phyloP scores from a whole-genome alignment of 2,329 filamentous ascomycete genomes.

The Colletotrichum sp. region DNA sequence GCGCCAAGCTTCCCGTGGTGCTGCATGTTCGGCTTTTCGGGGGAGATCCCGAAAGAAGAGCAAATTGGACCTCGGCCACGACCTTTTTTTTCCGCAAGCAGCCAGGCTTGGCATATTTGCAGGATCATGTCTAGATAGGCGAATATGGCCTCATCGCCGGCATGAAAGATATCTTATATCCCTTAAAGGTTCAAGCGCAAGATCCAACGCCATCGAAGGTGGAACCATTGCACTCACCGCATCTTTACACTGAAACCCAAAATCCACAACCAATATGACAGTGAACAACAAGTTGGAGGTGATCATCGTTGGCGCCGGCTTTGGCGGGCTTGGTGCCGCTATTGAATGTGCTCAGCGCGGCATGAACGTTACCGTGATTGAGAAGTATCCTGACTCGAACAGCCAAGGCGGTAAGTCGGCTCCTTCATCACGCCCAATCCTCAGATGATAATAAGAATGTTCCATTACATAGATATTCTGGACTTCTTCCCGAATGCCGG shows the following conservation, averaged over 20 bases:
- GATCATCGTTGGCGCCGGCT: constrained; percentile 40
- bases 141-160: neutral
- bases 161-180: neutral
- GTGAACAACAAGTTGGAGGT: constrained; percentile 14
- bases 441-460: neutral
- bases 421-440: neutral
- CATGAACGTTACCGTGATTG: constrained; percentile 49
- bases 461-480: constrained; percentile 39
- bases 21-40: neutral
- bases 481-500: constrained; percentile 62
- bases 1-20: neutral
- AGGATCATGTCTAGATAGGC: neutral
- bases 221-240: neutral
- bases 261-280: neutral
- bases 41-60: neutral
- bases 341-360: constrained; percentile 64
- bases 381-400: constrained; percentile 40
- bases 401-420: constrained; percentile 24
- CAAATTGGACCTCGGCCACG: neutral
- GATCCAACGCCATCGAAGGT: neutral
- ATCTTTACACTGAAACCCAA: neutral
- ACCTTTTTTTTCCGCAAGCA: neutral
- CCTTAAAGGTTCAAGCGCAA: neutral
- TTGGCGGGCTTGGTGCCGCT: constrained; percentile 63
- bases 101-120: neutral